Conservation (phyloP, 495 filamentous ascomycete species). For the Corynascus novoguineensis region DNA sequence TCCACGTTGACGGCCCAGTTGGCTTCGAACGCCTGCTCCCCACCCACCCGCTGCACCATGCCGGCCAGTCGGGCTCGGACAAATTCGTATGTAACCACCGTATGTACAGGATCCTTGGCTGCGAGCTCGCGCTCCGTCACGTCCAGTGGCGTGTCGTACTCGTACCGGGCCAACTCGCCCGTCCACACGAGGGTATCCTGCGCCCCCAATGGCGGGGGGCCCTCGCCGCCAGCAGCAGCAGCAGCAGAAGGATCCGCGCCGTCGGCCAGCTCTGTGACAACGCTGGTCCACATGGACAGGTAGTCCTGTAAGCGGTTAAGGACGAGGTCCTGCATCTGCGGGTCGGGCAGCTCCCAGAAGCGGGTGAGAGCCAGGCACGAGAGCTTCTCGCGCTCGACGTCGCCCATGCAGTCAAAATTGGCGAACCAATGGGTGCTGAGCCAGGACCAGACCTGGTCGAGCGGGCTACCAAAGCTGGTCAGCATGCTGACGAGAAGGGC, state of each 20-base stretch:
- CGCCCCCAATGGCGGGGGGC: conserved; percentile 16
- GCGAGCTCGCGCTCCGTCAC: conserved; percentile 46
- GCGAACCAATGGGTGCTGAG: conserved; percentile 81
- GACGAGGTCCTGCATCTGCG: conserved; percentile 45
- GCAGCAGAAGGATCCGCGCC: too few species aligned
- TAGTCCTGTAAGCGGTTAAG: conserved; percentile 48
- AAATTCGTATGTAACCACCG: conserved; percentile 62
- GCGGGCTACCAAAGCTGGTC: conserved; percentile 31
- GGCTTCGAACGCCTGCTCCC: conserved; percentile 64
- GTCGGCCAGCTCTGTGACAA: conserved; percentile 39
- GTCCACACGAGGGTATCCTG: conserved; percentile 57
- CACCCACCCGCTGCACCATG: conserved; percentile 63
- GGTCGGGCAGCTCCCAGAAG: conserved; percentile 60
- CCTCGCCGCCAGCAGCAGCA: conserved; percentile 16
- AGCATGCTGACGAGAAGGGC: conserved; percentile 58
- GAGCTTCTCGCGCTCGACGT: conserved; percentile 71
- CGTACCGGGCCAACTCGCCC: conserved; percentile 57
- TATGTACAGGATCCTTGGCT: conserved; percentile 63
- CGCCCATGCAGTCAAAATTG: conserved; percentile 76
- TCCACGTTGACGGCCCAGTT: conserved; percentile 89
- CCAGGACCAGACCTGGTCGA: conserved; percentile 60
- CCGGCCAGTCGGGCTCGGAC: conserved; percentile 60
- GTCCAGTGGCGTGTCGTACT: conserved; percentile 64
- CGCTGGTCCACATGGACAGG: conserved; percentile 49
- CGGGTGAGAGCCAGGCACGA: conserved; percentile 76